phyloP scores from a whole-genome alignment of 1,284 basidiomycete species.

The Fomitopsis pinicola region DNA sequence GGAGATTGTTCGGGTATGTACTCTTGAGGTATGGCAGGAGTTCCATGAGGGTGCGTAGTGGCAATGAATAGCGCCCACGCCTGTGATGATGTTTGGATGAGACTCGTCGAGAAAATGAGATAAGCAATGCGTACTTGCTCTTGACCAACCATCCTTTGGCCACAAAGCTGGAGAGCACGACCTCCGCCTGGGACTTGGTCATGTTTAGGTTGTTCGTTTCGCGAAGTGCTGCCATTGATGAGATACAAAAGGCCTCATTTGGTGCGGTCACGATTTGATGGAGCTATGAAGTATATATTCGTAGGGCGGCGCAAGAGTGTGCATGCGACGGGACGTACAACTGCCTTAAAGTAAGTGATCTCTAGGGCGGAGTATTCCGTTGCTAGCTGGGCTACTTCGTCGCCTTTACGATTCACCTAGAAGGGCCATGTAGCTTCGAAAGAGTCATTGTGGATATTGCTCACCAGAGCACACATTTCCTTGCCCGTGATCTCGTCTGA shows the following conservation, averaged over 20 bases:
- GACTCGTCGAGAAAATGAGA: not conserved
- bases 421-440: no score
- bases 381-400: conserved; percentile 77
- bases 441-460: conserved; percentile 13
- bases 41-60: conserved; percentile 72
- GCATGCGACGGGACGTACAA: conserved; percentile 43
- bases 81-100: conserved; percentile 12
- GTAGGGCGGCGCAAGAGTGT: not conserved
- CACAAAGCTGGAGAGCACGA: conserved; percentile 73
- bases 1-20: conserved; percentile 67
- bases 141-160: conserved; percentile 76
- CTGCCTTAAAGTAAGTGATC: conserved; percentile 76
- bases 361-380: conserved; percentile 76
- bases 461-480: conserved; percentile 63
- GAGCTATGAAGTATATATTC: conserved; percentile 44
- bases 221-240: conserved; percentile 71
- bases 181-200: conserved; percentile 72
- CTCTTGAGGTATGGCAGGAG: conserved; percentile 70
- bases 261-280: conserved; percentile 85
- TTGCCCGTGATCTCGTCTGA: conserved; percentile 62
- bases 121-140: conserved; percentile 58
- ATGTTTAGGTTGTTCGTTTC: conserved; percentile 64
- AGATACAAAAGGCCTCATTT: conserved; percentile 68
- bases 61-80: conserved; percentile 70
- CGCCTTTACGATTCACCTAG: conserved; percentile 74